These are phyloP conservation scores for Physcomitrium patens DNA, from an alignment of 225 moss, liverwort and hornwort species.

Conservation along the genomic window DNA sequence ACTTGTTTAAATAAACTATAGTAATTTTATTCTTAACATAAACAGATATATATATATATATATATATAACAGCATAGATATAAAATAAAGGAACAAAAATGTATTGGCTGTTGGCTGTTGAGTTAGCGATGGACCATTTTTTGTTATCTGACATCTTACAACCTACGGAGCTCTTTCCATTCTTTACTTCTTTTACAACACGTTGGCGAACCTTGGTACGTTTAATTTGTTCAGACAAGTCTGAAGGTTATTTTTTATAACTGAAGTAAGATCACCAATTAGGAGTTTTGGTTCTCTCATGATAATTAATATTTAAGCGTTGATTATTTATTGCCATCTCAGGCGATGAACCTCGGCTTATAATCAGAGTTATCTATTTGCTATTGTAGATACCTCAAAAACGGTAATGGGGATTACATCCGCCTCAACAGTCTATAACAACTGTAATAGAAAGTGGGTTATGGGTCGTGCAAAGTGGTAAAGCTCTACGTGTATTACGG, in stretches of 20 bases:
- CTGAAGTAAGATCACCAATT: constrained; percentile 17
- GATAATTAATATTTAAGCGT: neutral
- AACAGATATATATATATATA: too few species aligned
- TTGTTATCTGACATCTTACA: constrained; percentile 82
- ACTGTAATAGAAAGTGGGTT: constrained; percentile 89
- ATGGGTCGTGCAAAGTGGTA: constrained; percentile 88
- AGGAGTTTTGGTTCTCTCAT: constrained; percentile 11
- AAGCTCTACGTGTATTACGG: constrained; percentile 91
- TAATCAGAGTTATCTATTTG: constrained; percentile 25
- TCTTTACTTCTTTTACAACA: constrained; percentile 82
- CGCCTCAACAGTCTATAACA: constrained; percentile 80
- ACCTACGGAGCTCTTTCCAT: constrained; percentile 89
- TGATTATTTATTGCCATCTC: constrained; percentile 17
- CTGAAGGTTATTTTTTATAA: constrained; percentile 25
- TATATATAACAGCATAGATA: too few species aligned
- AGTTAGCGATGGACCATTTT: constrained; percentile 90
- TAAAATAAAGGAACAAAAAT: too few species aligned
- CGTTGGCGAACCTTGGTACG: constrained; percentile 94
- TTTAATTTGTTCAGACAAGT: constrained; percentile 7
- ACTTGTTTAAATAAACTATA: too few species aligned
- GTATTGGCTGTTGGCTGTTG: too few species aligned
- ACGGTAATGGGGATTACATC: constrained; percentile 98
- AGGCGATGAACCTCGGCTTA: neutral
- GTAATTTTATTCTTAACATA: too few species aligned
- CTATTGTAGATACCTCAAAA: constrained; percentile 78